A percentile compares a stretch with the other conserved stretches of the same genome.
Conservation (phyloP, 116 monocot species). For the Trichopus zeylanicus region DNA sequence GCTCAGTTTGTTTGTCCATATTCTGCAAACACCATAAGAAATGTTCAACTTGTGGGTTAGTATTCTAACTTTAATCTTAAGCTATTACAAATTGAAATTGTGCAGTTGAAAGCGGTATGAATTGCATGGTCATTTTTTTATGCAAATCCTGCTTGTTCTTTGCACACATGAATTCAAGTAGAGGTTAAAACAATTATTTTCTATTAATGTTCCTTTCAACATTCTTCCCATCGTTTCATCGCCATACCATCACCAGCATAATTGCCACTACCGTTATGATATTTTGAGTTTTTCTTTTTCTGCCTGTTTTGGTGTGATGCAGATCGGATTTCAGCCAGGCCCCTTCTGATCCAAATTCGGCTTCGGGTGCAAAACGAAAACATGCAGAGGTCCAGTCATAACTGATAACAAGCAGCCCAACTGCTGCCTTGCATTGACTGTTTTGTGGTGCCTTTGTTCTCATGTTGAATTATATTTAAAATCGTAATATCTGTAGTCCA, state of each 20-base stretch:
- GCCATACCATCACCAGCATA: not conserved
- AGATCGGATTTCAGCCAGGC: constrained; percentile 30
- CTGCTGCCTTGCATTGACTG: too few relatives aligned
- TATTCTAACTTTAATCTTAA: constrained; percentile 4
- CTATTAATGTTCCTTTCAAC: too few relatives aligned
- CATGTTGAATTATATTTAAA: too few relatives aligned
- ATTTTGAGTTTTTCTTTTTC: not conserved
- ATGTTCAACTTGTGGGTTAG: constrained; percentile 97
- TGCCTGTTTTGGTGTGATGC: not conserved
- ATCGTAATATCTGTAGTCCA: too few relatives aligned
- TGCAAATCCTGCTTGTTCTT: not conserved
- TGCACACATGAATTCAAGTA: too few relatives aligned
- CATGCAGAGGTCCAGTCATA: constrained; percentile 8
- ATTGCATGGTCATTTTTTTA: not conserved
- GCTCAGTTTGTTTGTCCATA: constrained; percentile 96
- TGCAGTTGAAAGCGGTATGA: not conserved
- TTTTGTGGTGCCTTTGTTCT: too few relatives aligned
- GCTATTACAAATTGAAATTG: constrained; percentile 1
- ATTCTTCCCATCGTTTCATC: not conserved
- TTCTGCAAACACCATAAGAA: constrained; percentile 95
- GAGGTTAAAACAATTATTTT: too few relatives aligned
- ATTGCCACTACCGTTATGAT: not conserved
- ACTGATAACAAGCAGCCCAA: not conserved
- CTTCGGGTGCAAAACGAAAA: constrained; percentile 17
- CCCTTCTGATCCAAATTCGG: constrained; percentile 7